Base-by-base conservation (phyloP, 805 yeast species). In the Candida takata region DNA sequence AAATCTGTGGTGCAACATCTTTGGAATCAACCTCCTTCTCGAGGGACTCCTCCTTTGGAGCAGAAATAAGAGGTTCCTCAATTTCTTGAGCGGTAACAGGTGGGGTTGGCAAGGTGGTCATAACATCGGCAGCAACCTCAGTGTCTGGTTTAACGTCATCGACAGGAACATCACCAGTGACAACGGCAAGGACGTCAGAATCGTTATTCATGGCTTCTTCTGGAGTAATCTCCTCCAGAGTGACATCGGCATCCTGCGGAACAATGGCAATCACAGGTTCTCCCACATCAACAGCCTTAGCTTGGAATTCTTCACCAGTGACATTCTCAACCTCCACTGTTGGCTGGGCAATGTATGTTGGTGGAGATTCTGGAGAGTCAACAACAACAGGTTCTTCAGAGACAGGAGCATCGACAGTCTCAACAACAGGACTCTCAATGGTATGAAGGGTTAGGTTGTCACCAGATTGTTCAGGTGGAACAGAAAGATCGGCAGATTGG, bases 151-250 rank as follows among this genome's bases (percentile, higher is more conserved):
- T 27, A n/a, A 38, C 46, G 13, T 37, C 35, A 29, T 41, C 35
- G 18, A 32, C 24, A 8, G 44, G 33, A 25, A 15, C 18, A 9
- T 37, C 37, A 12, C 36, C 36, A 25, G 40, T 34, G 31, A 40
- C 44, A 8, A 42, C 37, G 13, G 43, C 45, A 10, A 48, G 25
- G 10, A 45, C 49, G 14, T 47, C 26, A 20, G 9, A 7, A 7
- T 36, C 32, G 29, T 42, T 47, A 3, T 31, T 43, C 25, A 36
- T 33, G n/a, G 52, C 54, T 33, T 46, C 34, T 21, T 47, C 48
- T 3, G 34, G 21, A 3, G 47, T 35, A 20, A 46, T 42, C 24
- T 43, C 48, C 26, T 42, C 46, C 9, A 45, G 24, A 8, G 28
- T 31, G 11, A 45, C 35, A 12, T 29, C 32, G 18, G 43, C 35